phyloP scores from a whole-genome alignment of 2,329 filamentous ascomycete genomes.

The Ceratocystis diversiconidia region DNA sequence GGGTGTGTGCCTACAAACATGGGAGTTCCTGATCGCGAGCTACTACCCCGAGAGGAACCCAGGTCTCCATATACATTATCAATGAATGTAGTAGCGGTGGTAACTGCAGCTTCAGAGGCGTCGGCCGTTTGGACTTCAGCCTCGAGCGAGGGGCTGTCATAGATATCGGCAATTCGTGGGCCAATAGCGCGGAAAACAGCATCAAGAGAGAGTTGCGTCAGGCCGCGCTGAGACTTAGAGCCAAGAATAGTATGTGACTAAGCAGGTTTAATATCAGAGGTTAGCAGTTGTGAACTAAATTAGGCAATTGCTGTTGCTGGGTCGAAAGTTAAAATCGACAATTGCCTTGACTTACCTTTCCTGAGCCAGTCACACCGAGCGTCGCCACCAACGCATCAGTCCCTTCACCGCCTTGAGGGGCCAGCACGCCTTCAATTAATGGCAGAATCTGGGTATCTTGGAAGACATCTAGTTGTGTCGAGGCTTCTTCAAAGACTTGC shows the following conservation, averaged over 20 bases:
- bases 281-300: not conserved
- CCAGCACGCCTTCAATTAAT: slow-evolving; percentile 66
- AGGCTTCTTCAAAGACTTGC: slow-evolving; percentile 75
- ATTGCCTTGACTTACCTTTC: slow-evolving; percentile 51
- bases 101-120: slow-evolving; percentile 64
- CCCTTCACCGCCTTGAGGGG: slow-evolving; percentile 53
- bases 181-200: slow-evolving; percentile 74
- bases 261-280: not conserved
- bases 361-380: slow-evolving; percentile 84
- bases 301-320: not conserved
- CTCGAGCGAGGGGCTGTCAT: slow-evolving; percentile 46
- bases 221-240: slow-evolving; percentile 67
- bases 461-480: slow-evolving; percentile 76
- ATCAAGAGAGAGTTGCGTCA: slow-evolving; percentile 85
- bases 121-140: slow-evolving; percentile 65
- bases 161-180: slow-evolving; percentile 51
- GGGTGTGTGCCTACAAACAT: slow-evolving; percentile 5
- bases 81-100: slow-evolving; percentile 60
- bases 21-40: slow-evolving; percentile 54
- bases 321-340: not conserved
- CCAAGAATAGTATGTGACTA: slow-evolving; percentile 94
- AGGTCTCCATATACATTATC: slow-evolving; percentile 52
- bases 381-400: slow-evolving; percentile 85
- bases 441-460: slow-evolving; percentile 60
- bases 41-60: slow-evolving; percentile 39